These are phyloP conservation scores for Pyrus pyrifolia DNA, from an alignment of 306 rosid species.

Conservation along the genomic window DNA sequence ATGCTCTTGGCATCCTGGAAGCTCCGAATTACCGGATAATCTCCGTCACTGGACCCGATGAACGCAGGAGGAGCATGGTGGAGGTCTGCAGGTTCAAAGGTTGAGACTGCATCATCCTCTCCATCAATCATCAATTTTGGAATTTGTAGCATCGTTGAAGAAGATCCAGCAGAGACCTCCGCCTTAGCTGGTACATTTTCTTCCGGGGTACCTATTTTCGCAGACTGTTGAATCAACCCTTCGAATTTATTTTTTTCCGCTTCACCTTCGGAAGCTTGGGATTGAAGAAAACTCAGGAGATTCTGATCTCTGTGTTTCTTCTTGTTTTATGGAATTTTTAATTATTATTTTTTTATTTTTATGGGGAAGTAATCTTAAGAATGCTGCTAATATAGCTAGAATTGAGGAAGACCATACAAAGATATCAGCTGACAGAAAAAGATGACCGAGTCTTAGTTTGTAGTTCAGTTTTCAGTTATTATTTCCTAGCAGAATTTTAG, in stretches of 20 bases:
- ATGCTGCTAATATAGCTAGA: constrained; percentile 26
- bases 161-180: constrained; percentile 33
- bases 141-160: constrained; percentile 5
- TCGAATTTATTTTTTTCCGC: neutral
- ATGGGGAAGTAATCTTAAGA: neutral
- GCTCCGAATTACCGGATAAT: constrained; percentile 19
- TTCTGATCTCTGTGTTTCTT: neutral
- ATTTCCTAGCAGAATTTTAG: constrained; percentile 1
- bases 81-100: constrained; percentile 28
- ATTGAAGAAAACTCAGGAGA: constrained; percentile 3
- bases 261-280: neutral
- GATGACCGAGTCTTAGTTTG: constrained; percentile 33
- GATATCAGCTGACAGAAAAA: constrained; percentile 11
- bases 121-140: neutral
- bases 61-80: constrained; percentile 43
- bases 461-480: constrained; percentile 5
- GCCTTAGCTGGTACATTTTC: constrained; percentile 4
- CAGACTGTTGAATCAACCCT: constrained; percentile 11
- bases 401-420: constrained; percentile 37
- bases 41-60: constrained; percentile 39
- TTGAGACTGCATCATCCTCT: neutral
- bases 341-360: neutral
- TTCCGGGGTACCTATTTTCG: constrained; percentile 32
- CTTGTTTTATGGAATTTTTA: neutral
- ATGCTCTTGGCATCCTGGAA: constrained; percentile 27